Base-by-base conservation (phyloP, 768 basidiomycete species). In the Pseudohyphozyma bogoriensis region DNA sequence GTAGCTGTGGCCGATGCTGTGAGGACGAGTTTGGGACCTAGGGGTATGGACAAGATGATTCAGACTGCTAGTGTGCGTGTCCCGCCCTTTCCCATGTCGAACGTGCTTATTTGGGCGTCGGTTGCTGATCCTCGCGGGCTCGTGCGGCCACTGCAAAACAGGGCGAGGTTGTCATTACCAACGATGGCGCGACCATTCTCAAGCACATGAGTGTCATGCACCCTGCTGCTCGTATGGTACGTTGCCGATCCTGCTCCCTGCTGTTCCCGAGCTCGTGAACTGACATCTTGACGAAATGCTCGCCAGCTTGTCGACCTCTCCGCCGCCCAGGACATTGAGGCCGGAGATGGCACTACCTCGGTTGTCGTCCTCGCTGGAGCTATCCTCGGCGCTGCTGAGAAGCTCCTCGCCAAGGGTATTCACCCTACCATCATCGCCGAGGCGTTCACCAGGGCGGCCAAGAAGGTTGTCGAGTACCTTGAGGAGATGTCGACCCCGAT, bases 21-120 rank as follows among this genome's bases (percentile, higher is more conserved):
- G 45, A 80, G 93, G 69, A 97, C 93, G 47, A 96, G 92, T 45
- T 76, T 99, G 68, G 93, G 93, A 18, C 93, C 93, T 50, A 84
- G 87, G 74, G 93, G 93, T 64, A 99, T 99, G 93, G 93, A 97
- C 78, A 97, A 97, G 79, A 97, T 97, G 93, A 93, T 87, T 39
- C 55, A 62, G 46, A 67, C 62, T 1, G 59, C 78, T 57, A 24
- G 24, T 40, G n/a, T 51, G 42, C 44, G 40, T 26, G 12, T 32
- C 22, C 35, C 45, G 33, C n/a, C n/a, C n/a, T n/a, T n/a, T n/a
- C n/a, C n/a, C n/a, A n/a, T n/a, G n/a, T n/a, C n/a, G n/a, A n/a
- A n/a, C n/a, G n/a, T n/a, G n/a, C n/a, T n/a, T n/a, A n/a, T n/a
- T n/a, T n/a, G n/a, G 42, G 35, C 44, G 40, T 52, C 28, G 40